Evolutionary conservation across 495 filamentous ascomycete species (phyloP).

Genomic region (Delitschia confertaspora): DNA sequence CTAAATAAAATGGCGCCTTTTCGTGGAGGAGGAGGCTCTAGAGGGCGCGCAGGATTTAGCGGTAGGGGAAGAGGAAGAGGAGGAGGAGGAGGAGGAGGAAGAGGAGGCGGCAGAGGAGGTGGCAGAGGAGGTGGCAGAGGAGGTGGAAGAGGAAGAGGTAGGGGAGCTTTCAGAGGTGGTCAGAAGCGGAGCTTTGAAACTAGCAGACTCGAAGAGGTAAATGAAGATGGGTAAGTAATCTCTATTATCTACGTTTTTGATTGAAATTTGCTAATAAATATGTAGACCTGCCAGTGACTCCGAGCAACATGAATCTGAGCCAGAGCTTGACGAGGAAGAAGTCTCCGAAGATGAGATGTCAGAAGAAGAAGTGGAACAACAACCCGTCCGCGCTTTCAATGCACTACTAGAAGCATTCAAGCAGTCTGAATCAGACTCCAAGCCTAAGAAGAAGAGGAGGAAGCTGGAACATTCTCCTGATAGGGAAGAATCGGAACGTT

Average conservation of each 20-base stretch:
- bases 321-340: slow-evolving; percentile 16
- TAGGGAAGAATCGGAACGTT: slow-evolving; percentile 31
- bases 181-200: slow-evolving; percentile 17
- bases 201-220: slow-evolving; percentile 8
- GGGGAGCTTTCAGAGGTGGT: slow-evolving; percentile 27
- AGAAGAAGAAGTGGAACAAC: slow-evolving; percentile 26
- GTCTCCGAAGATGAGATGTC: slow-evolving; percentile 20
- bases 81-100: slow-evolving; percentile 23
- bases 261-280: background rate
- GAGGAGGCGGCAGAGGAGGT: slow-evolving; percentile 15
- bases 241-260: background rate
- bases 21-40: slow-evolving; percentile 25
- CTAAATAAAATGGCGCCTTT: slow-evolving; percentile 14
- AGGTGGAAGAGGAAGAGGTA: slow-evolving; percentile 23
- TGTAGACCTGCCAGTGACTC: background rate
- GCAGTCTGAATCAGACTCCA: slow-evolving; percentile 46
- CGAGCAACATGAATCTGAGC: slow-evolving; percentile 10
- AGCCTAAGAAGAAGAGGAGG: slow-evolving; percentile 56
- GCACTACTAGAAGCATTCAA: slow-evolving; percentile 36
- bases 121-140: slow-evolving; percentile 14
- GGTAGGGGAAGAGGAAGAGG: slow-evolving; percentile 23
- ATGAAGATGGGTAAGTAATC: slow-evolving; percentile 17
- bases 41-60: slow-evolving; percentile 12
- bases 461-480: slow-evolving; percentile 40
- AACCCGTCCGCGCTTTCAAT: slow-evolving; percentile 34